These are phyloP conservation scores for Tuber aestivum DNA, from an alignment of 495 filamentous ascomycete species.

Conservation along the genomic window DNA sequence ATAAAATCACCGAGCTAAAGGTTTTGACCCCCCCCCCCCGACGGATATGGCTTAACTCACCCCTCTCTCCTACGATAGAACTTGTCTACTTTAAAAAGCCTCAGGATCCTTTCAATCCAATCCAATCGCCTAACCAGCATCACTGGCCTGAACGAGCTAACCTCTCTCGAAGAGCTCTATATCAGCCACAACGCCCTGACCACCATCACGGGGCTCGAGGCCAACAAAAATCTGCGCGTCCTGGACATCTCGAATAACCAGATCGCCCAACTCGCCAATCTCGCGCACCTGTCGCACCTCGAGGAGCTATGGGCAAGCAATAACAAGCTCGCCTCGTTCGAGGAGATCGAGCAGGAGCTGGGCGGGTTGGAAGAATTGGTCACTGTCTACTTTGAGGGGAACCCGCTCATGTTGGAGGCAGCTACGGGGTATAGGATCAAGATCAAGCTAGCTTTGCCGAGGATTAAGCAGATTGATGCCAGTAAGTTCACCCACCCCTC, in stretches of 20 bases:
- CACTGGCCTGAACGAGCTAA: slow-evolving; percentile 63
- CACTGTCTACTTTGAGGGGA: slow-evolving; percentile 97
- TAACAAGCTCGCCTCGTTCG: slow-evolving; percentile 70
- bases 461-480: slow-evolving; percentile 89
- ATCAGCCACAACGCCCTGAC: slow-evolving; percentile 95
- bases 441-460: slow-evolving; percentile 76
- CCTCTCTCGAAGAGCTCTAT: slow-evolving; percentile 89
- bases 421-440: slow-evolving; percentile 87
- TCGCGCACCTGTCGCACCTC: slow-evolving; percentile 59
- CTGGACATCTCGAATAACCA: slow-evolving; percentile 90
- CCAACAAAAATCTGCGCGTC: slow-evolving; percentile 63
- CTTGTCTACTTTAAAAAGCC: slow-evolving; percentile 63
- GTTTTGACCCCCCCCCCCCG: slow-evolving; percentile 42
- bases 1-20: slow-evolving; percentile 85
- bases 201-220: slow-evolving; percentile 66
- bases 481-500: slow-evolving; percentile 58
- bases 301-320: slow-evolving; percentile 95
- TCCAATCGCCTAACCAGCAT: slow-evolving; percentile 87
- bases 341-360: slow-evolving; percentile 76
- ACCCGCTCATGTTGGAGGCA: slow-evolving; percentile 72
- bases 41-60: background rate
- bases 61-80: slow-evolving; percentile 45
- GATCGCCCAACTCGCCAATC: slow-evolving; percentile 64
- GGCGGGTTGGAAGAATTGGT: slow-evolving; percentile 66
- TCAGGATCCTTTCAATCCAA: slow-evolving; percentile 90